These are phyloP conservation scores for Cenococcum geophilum DNA, from an alignment of 495 filamentous ascomycete species.

Conservation along the genomic window DNA sequence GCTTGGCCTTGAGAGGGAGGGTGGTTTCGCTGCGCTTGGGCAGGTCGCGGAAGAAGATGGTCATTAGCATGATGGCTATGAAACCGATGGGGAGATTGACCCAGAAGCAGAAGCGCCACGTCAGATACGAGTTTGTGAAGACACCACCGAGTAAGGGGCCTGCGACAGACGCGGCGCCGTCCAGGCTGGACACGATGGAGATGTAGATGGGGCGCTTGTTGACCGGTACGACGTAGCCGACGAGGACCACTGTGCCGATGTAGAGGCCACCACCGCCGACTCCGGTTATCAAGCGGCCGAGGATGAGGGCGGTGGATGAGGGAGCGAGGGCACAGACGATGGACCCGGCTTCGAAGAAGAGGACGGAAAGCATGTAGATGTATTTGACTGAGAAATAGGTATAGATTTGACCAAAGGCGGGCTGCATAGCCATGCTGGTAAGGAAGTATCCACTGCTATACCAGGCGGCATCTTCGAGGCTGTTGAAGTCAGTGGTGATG, in stretches of 20 bases:
- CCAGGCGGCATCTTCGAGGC: slow-evolving; percentile 28
- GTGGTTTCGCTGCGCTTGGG: not conserved
- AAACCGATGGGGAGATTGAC: slow-evolving; percentile 63
- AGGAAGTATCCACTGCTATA: slow-evolving; percentile 25
- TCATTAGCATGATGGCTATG: slow-evolving; percentile 45
- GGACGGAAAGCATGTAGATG: slow-evolving; percentile 62
- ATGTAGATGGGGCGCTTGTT: slow-evolving; percentile 64
- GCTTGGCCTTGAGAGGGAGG: slow-evolving; percentile 38
- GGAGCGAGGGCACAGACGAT: slow-evolving; percentile 36
- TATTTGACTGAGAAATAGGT: slow-evolving; percentile 66
- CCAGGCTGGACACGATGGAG: slow-evolving; percentile 70
- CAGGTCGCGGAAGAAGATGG: slow-evolving; percentile 44
- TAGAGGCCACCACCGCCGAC: slow-evolving; percentile 54
- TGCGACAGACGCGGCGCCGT: slow-evolving; percentile 59
- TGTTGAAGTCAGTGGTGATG: slow-evolving; percentile 26
- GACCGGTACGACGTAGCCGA: slow-evolving; percentile 68
- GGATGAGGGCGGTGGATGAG: slow-evolving; percentile 34
- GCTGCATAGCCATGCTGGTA: slow-evolving; percentile 50
- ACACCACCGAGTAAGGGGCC: slow-evolving; percentile 38
- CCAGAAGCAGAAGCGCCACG: no score
- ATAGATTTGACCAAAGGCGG: slow-evolving; percentile 73
- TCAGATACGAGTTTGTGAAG: slow-evolving; percentile 36
- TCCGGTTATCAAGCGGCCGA: slow-evolving; percentile 37
- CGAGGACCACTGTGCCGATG: slow-evolving; percentile 73
- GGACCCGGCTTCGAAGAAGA: slow-evolving; percentile 38